These are phyloP conservation scores for Emergomyces africanus DNA, from an alignment of 2,329 filamentous ascomycete genomes.

Conservation along the genomic window DNA sequence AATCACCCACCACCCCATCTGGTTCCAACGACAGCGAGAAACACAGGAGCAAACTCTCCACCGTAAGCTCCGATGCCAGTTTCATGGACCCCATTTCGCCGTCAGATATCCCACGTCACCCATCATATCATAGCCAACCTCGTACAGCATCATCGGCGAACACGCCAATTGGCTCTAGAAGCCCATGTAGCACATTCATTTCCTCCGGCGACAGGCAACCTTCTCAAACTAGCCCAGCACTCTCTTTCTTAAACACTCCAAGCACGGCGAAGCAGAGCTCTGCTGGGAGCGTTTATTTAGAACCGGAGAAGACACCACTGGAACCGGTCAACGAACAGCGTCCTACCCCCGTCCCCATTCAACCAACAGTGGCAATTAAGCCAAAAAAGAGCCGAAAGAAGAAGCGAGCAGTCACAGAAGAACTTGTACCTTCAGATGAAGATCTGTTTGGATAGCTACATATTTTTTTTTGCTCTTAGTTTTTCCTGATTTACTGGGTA, in stretches of 20 bases:
- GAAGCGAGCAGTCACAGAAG: conserved; percentile 1
- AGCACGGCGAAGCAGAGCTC: background rate
- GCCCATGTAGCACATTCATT: background rate
- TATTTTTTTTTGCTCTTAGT: background rate
- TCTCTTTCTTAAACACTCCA: background rate
- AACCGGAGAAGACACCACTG: background rate
- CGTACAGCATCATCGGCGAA: background rate
- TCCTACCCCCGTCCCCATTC: background rate
- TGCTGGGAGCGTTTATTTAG: background rate
- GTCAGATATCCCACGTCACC: conserved; percentile 9
- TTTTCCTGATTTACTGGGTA: background rate
- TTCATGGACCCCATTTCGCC: conserved; percentile 1
- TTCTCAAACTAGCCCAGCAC: background rate
- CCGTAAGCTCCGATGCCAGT: conserved; percentile 1
- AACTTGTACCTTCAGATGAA: conserved; percentile 3
- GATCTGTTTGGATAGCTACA: conserved; percentile 4
- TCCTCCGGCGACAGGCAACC: background rate
- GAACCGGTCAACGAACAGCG: background rate
- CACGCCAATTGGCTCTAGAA: background rate
- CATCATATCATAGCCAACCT: conserved; percentile 7
- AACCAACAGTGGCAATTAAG: background rate
- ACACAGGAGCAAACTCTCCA: background rate
- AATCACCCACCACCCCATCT: background rate
- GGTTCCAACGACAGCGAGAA: background rate
- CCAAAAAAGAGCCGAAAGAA: background rate